phyloP scores from a whole-genome alignment of 23 red algal species.

The Gracilaria domingensis region DNA sequence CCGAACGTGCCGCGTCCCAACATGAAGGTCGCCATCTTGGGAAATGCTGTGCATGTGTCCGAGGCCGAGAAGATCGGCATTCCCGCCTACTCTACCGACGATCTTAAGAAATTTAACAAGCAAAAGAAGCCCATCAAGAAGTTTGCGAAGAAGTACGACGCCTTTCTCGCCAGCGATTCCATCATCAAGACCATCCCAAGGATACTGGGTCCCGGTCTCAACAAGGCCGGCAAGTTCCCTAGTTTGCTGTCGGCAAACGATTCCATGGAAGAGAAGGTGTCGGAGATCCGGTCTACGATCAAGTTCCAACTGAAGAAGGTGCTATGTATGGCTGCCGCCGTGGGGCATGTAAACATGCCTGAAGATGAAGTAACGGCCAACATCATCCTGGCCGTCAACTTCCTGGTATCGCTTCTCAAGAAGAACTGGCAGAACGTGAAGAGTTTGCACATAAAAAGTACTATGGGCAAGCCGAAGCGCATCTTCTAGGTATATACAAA shows the following conservation, averaged over 20 bases:
- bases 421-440: constrained; percentile 99
- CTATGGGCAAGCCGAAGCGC: constrained; percentile 97
- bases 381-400: constrained; percentile 98
- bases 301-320: constrained; percentile 99
- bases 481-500: constrained; percentile 69
- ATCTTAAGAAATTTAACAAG: constrained; percentile 99
- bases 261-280: constrained; percentile 90
- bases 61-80: constrained; percentile 93
- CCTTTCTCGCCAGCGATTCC: constrained; percentile 96
- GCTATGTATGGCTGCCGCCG: constrained; percentile 94
- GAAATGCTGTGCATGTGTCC: constrained; percentile 88
- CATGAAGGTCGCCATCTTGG: constrained; percentile 96
- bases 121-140: constrained; percentile 99
- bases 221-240: constrained; percentile 99
- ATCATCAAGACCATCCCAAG: constrained; percentile 98
- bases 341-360: constrained; percentile 93
- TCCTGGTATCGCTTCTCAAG: constrained; percentile 96
- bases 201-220: constrained; percentile 96
- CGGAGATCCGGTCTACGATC: constrained; percentile 90
- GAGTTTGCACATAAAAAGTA: constrained; percentile 97
- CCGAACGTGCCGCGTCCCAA: constrained; percentile 91
- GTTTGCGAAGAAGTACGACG: constrained; percentile 99
- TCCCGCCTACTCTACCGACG: constrained; percentile 89
- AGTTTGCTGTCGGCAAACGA: constrained; percentile 81
- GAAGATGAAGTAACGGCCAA: constrained; percentile 97